Conservation (phyloP, 176 grass and related monocot genomes). For the Rhipidocladum racemiflorum region DNA sequence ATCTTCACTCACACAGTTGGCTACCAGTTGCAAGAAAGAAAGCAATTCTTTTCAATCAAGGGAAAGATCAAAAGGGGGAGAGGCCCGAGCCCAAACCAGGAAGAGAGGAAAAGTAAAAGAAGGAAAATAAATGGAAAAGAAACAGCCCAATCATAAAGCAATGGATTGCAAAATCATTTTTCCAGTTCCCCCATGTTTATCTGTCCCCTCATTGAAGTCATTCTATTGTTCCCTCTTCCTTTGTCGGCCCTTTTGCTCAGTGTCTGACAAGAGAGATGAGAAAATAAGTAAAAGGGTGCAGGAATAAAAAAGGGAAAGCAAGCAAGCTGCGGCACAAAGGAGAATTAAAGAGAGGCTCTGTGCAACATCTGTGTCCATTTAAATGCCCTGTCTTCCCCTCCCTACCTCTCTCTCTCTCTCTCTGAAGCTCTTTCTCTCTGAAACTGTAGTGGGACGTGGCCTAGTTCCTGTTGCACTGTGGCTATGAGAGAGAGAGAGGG, state of each 20-base stretch:
- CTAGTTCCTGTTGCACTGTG: conserved; percentile 10
- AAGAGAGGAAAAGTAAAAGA: background rate
- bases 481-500: background rate
- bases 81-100: background rate
- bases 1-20: conserved; percentile 20
- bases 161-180: conserved; percentile 87
- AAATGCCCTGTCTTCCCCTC: conserved; percentile 16
- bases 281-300: background rate
- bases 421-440: background rate
- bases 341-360: background rate
- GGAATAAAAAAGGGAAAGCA: conserved; percentile 23
- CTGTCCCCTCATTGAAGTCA: conserved; percentile 60
- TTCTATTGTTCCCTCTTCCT: conserved; percentile 60
- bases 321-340: conserved; percentile 26
- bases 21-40: background rate
- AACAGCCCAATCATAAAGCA: conserved; percentile 68
- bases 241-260: conserved; percentile 38
- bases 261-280: background rate
- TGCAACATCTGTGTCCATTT: conserved; percentile 35
- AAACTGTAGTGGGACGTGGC: conserved; percentile 1
- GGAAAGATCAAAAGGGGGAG: background rate
- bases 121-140: background rate
- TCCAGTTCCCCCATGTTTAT: conserved; percentile 56
- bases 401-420: too few relatives aligned
- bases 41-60: conserved; percentile 15